Conservation (phyloP, 306 rosid species). For the Pueraria montana region DNA sequence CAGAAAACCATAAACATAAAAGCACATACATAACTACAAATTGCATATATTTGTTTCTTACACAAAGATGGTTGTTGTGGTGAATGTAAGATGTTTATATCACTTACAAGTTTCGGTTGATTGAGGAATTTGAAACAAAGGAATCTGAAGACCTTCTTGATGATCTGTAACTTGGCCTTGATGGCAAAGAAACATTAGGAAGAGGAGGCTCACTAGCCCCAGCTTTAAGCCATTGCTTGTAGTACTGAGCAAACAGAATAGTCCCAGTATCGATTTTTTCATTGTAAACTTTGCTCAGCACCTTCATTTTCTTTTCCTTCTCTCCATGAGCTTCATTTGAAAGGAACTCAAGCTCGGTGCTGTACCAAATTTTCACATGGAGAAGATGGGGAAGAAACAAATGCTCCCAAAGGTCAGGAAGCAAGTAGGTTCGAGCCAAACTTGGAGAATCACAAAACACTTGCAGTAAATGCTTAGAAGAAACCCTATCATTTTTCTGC, state of each 20-base stretch:
- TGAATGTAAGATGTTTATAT: not conserved
- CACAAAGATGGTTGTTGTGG: not conserved
- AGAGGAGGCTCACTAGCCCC: conserved; percentile 69
- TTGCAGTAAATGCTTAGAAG: conserved; percentile 74
- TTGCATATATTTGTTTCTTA: not conserved
- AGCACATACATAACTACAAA: conserved; percentile 33
- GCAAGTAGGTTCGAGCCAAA: conserved; percentile 73
- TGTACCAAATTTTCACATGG: conserved; percentile 84
- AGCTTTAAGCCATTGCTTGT: conserved; percentile 82
- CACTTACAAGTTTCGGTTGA: conserved; percentile 79
- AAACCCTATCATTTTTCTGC: conserved; percentile 66
- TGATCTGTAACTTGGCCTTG: conserved; percentile 52
- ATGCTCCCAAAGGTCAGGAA: conserved; percentile 93
- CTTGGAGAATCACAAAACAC: conserved; percentile 74
- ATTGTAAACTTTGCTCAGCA: conserved; percentile 65
- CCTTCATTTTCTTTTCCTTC: conserved; percentile 64
- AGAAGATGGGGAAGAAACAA: conserved; percentile 92
- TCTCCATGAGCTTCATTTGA: conserved; percentile 49
- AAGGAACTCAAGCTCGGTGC: conserved; percentile 64
- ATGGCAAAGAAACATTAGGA: conserved; percentile 74
- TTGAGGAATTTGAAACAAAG: conserved; percentile 58
- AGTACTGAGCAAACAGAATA: conserved; percentile 71
- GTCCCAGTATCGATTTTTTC: conserved; percentile 82
- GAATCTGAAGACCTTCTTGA: conserved; percentile 79
- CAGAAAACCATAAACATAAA: conserved; percentile 41